A percentile compares a stretch with the other conserved stretches of the same genome.
Conservation (phyloP, 345 rosid genomes). For the Trapa bicornis region DNA sequence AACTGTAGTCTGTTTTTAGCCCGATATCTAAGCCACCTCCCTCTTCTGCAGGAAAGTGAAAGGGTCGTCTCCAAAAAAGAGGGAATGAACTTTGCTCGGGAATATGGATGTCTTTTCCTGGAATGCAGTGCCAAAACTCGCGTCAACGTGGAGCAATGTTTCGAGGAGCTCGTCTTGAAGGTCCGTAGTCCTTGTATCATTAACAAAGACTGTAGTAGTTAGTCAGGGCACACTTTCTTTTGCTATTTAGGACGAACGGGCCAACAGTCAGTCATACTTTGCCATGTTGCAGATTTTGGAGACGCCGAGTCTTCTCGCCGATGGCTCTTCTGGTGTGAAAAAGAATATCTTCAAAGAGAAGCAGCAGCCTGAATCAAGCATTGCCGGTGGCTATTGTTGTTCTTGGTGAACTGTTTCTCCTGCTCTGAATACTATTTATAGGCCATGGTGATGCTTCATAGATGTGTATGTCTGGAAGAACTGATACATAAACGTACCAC, state of each 20-base stretch:
- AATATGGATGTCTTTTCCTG: constrained; percentile 77
- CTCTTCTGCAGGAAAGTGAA: constrained; percentile 63
- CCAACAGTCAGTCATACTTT: neutral
- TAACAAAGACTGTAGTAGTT: no score
- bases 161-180: constrained; percentile 92
- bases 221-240: neutral
- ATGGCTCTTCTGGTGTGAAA: constrained; percentile 59
- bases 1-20: neutral
- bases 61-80: constrained; percentile 87
- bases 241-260: neutral
- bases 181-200: constrained; percentile 16
- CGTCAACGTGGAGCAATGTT: constrained; percentile 79
- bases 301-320: constrained; percentile 67
- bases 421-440: no score
- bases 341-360: constrained; percentile 75
- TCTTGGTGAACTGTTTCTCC: constrained; percentile 15
- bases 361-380: constrained; percentile 42
- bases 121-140: constrained; percentile 96
- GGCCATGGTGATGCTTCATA: no score
- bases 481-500: no score
- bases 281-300: constrained; percentile 54
- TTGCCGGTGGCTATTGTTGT: constrained; percentile 47
- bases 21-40: neutral
- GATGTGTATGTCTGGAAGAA: no score
- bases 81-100: constrained; percentile 77